Base-by-base conservation (phyloP, 2,329 filamentous ascomycete genomes). In the Colletotrichum sp. region DNA sequence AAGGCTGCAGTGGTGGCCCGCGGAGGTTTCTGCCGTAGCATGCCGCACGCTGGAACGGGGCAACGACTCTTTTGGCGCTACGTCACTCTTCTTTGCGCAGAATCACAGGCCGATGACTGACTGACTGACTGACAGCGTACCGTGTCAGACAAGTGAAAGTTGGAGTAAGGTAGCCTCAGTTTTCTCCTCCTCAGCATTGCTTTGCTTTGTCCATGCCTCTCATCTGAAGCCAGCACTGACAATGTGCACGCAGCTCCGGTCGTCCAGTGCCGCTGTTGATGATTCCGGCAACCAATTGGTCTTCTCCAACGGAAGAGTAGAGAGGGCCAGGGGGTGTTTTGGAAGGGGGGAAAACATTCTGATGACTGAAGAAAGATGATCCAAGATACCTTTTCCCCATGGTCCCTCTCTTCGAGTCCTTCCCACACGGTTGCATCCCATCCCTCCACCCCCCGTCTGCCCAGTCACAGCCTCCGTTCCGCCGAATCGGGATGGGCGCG, bases 1-100 rank as follows among this genome's bases (percentile, higher is more conserved):
- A 52, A 88, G 83, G 79, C 77, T 44, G 78, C 69, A 70, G 69
- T 65, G 63, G 25, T 65, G 63, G 25, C 59, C 34, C 62, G n/a
- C 29, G 59, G 29, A n/a, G 59, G 27, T 30, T 32, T 59, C 55
- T 59, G 55, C 55, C 55, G 55, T 7, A 29, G 27, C 44, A 22
- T 52, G 44, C 44, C 44, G 44, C 44, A 4, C 44, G 44, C 44
- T 52, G 44, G 44, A 52, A 52, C 44, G 44, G 11, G 44, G 44
- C 44, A 22, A 22, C 27, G 55, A 27, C 27, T 59, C 0, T 59
- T 44, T 44, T 12, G 32, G 9, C 44, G 55, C 25, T 69, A 75
- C 71, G 62, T 76, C 70, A 76, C 64, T 55, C 34, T 64, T 44
- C 44, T 22, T 62, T 39, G 39, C 57, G 29, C 30, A 34, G 36